Percentiles rank a stretch among this genome's conserved stretches.
These are phyloP conservation scores for Dorcoceras hygrometricum DNA, from an alignment of 257 asterid species.

Conservation along the genomic window DNA sequence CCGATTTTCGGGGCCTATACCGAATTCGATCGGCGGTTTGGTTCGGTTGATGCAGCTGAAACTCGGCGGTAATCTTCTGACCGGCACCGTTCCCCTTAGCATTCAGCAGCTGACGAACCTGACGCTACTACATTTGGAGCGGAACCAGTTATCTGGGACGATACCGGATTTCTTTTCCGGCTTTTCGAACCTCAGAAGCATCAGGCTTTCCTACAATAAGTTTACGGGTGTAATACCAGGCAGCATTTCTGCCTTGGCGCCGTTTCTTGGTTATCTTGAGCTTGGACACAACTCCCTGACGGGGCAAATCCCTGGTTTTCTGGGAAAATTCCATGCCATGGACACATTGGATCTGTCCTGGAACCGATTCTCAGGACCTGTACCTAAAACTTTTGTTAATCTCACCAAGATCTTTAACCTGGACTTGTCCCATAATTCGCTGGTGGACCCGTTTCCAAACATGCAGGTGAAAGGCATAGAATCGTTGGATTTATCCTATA, in stretches of 20 bases:
- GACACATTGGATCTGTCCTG: slow-evolving; percentile 73
- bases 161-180: slow-evolving; percentile 54
- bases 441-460: slow-evolving; percentile 75
- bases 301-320: slow-evolving; percentile 68
- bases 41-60: slow-evolving; percentile 43
- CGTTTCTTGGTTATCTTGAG: slow-evolving; percentile 40
- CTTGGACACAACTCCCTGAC: slow-evolving; percentile 56
- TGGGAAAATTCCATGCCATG: slow-evolving; percentile 53
- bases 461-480: slow-evolving; percentile 71
- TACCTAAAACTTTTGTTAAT: slow-evolving; percentile 64
- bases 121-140: slow-evolving; percentile 28
- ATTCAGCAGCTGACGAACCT: slow-evolving; percentile 41
- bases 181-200: slow-evolving; percentile 29
- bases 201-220: slow-evolving; percentile 39
- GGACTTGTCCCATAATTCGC: slow-evolving; percentile 59
- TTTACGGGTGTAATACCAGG: slow-evolving; percentile 60
- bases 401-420: slow-evolving; percentile 82
- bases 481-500: slow-evolving; percentile 73
- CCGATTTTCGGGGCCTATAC: slow-evolving; percentile 54
- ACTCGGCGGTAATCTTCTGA: slow-evolving; percentile 52
- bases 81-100: slow-evolving; percentile 50
- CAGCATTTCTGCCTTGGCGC: slow-evolving; percentile 43
- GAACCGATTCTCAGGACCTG: slow-evolving; percentile 61
- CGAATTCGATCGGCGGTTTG: slow-evolving; percentile 41
- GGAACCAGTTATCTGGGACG: slow-evolving; percentile 51